These are phyloP conservation scores for Cardamine chenopodiifolia DNA, from an alignment of 345 rosid genomes.

Conservation along the genomic window DNA sequence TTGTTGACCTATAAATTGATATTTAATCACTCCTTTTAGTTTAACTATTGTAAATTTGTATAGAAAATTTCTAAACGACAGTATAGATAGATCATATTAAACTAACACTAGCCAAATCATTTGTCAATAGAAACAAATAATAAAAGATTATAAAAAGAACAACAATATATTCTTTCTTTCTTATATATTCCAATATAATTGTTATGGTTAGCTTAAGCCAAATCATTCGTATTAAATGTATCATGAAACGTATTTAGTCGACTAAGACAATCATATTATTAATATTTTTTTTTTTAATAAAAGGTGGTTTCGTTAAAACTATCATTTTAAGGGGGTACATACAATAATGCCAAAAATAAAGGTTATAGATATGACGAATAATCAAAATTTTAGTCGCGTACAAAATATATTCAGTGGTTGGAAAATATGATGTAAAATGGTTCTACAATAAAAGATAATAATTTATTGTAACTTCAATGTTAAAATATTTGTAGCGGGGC, in stretches of 20 bases:
- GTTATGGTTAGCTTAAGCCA: constrained; percentile 28
- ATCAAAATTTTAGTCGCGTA: background rate
- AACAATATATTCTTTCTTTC: constrained; percentile 17
- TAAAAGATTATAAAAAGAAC: background rate
- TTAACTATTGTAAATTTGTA: background rate
- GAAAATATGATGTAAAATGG: background rate
- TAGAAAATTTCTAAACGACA: constrained; percentile 1
- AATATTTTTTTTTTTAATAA: too few species aligned
- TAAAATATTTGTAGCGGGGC: too few species aligned
- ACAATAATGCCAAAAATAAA: background rate
- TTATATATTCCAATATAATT: background rate
- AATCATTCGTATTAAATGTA: constrained; percentile 7
- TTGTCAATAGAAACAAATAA: constrained; percentile 18
- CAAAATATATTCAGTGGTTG: background rate
- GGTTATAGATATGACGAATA: background rate
- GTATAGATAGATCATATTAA: constrained; percentile 28
- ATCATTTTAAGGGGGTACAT: background rate
- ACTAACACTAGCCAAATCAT: constrained; percentile 21
- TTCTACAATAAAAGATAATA: background rate
- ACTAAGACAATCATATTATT: background rate
- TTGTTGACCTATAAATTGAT: constrained; percentile 18
- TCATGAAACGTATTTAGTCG: constrained; percentile 25
- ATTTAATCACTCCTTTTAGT: background rate
- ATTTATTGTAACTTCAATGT: too few species aligned
- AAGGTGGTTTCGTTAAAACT: too few species aligned